Evolutionary conservation across 495 filamentous ascomycete species (phyloP).

Genomic region (Physcia stellaris): DNA sequence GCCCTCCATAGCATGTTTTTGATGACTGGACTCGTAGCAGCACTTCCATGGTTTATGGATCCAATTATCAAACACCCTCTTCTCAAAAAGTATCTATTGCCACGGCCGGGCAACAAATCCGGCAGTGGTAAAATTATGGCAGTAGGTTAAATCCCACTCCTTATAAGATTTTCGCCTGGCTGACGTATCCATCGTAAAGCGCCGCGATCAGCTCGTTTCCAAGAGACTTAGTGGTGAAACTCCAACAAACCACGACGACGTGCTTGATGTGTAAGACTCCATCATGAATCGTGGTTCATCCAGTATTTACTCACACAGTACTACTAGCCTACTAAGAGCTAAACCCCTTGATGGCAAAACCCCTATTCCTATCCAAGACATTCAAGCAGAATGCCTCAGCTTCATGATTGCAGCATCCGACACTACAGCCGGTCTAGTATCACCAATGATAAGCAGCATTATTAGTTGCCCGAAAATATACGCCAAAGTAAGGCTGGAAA

Average conservation of each 20-base stretch:
- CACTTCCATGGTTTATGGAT: background rate
- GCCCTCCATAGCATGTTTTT: conserved; percentile 2
- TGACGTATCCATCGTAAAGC: background rate
- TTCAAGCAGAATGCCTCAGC: conserved; percentile 3
- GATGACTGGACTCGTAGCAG: conserved; percentile 1
- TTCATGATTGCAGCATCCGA: conserved; percentile 9
- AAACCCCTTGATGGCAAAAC: background rate
- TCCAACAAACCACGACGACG: background rate
- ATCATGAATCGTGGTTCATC: background rate
- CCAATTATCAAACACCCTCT: background rate
- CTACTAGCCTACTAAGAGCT: background rate
- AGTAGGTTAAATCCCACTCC: background rate
- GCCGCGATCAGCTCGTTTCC: background rate
- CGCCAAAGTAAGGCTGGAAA: background rate
- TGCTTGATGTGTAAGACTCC: background rate
- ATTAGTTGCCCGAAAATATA: conserved; percentile 4
- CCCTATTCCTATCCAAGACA: background rate
- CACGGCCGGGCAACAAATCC: background rate
- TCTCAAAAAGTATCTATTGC: background rate
- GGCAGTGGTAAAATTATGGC: background rate
- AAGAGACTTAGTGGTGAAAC: background rate
- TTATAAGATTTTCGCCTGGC: background rate
- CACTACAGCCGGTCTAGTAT: conserved; percentile 8
- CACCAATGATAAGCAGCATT: conserved; percentile 8
- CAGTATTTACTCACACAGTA: background rate